phyloP scores from a whole-genome alignment of 371 early-diverging fungal genomes.

The Mortierella sp. region DNA sequence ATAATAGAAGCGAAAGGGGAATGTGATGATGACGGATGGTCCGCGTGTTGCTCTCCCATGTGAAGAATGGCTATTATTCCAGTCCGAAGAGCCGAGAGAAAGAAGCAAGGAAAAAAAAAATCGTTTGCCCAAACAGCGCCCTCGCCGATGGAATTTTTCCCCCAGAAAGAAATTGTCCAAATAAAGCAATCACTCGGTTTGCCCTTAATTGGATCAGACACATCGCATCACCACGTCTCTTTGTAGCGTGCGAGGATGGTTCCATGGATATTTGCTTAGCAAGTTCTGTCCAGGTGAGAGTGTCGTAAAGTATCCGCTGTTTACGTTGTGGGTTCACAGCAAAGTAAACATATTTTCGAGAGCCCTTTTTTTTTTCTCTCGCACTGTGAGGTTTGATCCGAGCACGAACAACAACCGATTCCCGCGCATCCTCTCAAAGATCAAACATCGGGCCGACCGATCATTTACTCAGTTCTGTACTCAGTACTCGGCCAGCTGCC shows the following conservation, averaged over 20 bases:
- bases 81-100: not conserved
- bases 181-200: constrained; percentile 43
- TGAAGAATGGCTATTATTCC: not conserved
- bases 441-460: constrained; percentile 4
- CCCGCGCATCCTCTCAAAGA: not conserved
- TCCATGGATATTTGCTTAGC: not conserved
- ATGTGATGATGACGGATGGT: not conserved
- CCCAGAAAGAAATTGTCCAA: constrained; percentile 5
- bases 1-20: not conserved
- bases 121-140: constrained; percentile 26
- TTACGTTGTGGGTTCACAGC: constrained; percentile 19
- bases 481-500: not conserved
- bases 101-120: not conserved
- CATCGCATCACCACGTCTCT: not conserved
- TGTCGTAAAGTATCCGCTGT: not conserved
- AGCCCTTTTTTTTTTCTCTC: constrained; percentile 12
- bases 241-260: not conserved
- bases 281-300: constrained; percentile 3
- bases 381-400: too few relatives aligned
- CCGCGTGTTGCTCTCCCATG: constrained; percentile 4
- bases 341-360: constrained; percentile 11
- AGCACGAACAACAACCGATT: not conserved
- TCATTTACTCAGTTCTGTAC: not conserved
- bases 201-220: constrained; percentile 24
- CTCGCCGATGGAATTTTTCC: constrained; percentile 26